These are phyloP conservation scores for Pyrenula massariospora DNA, from an alignment of 495 filamentous ascomycete genomes.

Conservation along the genomic window DNA sequence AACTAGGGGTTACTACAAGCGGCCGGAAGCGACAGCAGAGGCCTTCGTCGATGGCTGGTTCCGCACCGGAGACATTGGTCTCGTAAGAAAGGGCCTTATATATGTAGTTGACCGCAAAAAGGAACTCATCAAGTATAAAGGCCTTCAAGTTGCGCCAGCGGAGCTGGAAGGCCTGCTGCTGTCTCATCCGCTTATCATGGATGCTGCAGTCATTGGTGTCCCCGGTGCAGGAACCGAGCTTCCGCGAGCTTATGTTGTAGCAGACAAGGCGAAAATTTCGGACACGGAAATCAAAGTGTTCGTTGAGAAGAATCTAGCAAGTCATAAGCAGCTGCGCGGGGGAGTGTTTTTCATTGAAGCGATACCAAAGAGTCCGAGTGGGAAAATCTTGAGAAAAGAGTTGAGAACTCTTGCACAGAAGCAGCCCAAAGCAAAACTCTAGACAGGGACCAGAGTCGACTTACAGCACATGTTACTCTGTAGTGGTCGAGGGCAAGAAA, in stretches of 20 bases:
- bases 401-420: slow-evolving; percentile 40
- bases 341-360: slow-evolving; percentile 72
- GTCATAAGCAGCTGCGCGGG: slow-evolving; percentile 70
- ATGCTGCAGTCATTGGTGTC: slow-evolving; percentile 79
- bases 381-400: slow-evolving; percentile 77
- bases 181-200: slow-evolving; percentile 59
- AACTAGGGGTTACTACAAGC: slow-evolving; percentile 23
- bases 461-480: too few relatives aligned
- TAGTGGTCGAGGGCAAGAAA: too few relatives aligned
- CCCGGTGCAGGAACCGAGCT: slow-evolving; percentile 68
- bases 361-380: slow-evolving; percentile 75
- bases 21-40: slow-evolving; percentile 27
- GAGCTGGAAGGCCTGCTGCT: slow-evolving; percentile 75
- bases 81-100: slow-evolving; percentile 30
- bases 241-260: slow-evolving; percentile 71
- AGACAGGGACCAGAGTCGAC: slow-evolving; percentile 6
- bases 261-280: slow-evolving; percentile 32
- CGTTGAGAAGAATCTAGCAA: slow-evolving; percentile 50
- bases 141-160: slow-evolving; percentile 80
- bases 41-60: slow-evolving; percentile 55
- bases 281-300: slow-evolving; percentile 35
- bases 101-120: slow-evolving; percentile 72
- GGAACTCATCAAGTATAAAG: slow-evolving; percentile 16
- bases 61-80: slow-evolving; percentile 65
- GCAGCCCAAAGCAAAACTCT: slow-evolving; percentile 31